Percentiles rank a stretch among this genome's conserved stretches.
phyloP scores from a whole-genome alignment of 108 stramenopile genomes.

The Fragilaria crotonensis region DNA sequence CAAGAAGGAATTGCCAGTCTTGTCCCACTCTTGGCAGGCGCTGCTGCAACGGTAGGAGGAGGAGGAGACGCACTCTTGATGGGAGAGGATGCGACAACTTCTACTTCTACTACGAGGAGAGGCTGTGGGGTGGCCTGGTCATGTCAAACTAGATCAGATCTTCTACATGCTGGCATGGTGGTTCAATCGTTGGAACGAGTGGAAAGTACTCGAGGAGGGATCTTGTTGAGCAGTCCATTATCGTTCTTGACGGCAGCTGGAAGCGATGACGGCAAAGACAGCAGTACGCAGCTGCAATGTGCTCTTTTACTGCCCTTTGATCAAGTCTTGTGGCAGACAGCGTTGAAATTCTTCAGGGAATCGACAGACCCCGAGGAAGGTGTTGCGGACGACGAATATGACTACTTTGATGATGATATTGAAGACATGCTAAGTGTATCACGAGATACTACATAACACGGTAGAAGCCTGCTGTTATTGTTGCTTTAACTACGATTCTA shows the following conservation, averaged over 20 bases:
- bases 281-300: slow-evolving; percentile 11
- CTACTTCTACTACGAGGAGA: not conserved
- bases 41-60: not conserved
- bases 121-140: not conserved
- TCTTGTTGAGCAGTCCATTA: slow-evolving; percentile 16
- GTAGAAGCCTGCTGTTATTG: not conserved
- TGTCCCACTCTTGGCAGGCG: not conserved
- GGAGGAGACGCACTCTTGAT: not conserved
- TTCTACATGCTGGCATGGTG: slow-evolving; percentile 2
- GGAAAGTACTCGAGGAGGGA: slow-evolving; percentile 20
- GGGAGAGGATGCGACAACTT: not conserved
- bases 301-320: slow-evolving; percentile 45
- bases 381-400: not conserved
- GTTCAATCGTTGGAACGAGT: slow-evolving; percentile 27
- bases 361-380: not conserved
- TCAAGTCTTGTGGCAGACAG: slow-evolving; percentile 30
- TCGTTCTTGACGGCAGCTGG: slow-evolving; percentile 5
- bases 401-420: not conserved
- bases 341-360: slow-evolving; percentile 6
- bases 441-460: not conserved
- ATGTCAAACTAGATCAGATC: too few species aligned
- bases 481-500: not conserved
- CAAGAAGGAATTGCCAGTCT: not conserved
- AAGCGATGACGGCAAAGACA: not conserved
- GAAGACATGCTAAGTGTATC: not conserved